A percentile compares a stretch with the other conserved stretches of the same genome.
phyloP scores from a whole-genome alignment of 2,329 filamentous ascomycete genomes.

The Monilinia fructicola region DNA sequence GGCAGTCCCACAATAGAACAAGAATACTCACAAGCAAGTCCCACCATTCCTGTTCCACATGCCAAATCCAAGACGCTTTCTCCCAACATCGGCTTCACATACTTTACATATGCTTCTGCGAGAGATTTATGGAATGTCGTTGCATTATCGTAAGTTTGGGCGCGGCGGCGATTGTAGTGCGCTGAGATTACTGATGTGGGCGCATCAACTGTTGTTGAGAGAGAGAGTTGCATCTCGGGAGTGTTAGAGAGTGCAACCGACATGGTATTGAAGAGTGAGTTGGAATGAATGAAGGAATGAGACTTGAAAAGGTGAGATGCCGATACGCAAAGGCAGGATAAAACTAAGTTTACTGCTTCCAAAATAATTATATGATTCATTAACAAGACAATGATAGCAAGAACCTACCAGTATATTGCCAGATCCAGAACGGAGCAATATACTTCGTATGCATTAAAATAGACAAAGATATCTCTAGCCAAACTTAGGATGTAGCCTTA shows the following conservation, averaged over 20 bases:
- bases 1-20: neutral
- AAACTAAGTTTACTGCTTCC: too few species aligned
- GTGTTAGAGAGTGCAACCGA: neutral
- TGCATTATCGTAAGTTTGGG: neutral
- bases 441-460: neutral
- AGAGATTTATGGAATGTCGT: neutral
- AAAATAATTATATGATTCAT: neutral
- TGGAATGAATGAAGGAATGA: too few species aligned
- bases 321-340: too few species aligned
- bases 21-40: neutral
- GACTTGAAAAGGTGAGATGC: too few species aligned
- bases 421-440: neutral
- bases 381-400: neutral
- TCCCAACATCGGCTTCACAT: neutral
- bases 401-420: neutral
- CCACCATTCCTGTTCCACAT: slow-evolving; percentile 15
- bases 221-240: neutral
- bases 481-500: neutral
- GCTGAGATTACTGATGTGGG: neutral
- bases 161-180: neutral
- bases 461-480: neutral
- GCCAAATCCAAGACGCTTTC: slow-evolving; percentile 8
- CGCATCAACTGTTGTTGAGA: neutral
- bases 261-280: neutral
- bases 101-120: neutral